phyloP scores from a whole-genome alignment of 75 land plant species.

The Isoetes taiwanensis region DNA sequence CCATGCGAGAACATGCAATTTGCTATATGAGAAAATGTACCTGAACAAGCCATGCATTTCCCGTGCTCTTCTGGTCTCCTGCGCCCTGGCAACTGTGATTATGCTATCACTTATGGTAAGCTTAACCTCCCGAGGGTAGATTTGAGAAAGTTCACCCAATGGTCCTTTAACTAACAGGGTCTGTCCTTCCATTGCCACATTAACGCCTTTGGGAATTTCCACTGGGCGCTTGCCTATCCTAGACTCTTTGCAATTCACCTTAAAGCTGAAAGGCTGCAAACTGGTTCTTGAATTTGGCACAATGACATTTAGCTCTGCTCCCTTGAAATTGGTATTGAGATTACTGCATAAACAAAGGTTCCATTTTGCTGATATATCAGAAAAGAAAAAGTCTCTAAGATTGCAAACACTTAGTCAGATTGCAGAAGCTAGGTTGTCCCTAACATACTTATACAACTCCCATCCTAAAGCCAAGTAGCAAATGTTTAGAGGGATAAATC shows the following conservation, averaged over 20 bases:
- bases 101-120: constrained; percentile 35
- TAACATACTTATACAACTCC: too few species aligned
- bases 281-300: too few species aligned
- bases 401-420: too few species aligned
- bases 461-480: too few species aligned
- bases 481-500: too few species aligned
- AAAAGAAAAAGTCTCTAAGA: too few species aligned
- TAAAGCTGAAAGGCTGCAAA: too few species aligned
- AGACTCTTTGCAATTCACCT: constrained; percentile 90
- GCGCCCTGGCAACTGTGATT: constrained; percentile 46
- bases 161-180: constrained; percentile 73
- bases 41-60: constrained; percentile 99
- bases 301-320: too few species aligned
- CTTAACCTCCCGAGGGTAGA: constrained; percentile 77
- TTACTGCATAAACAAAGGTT: too few species aligned
- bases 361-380: too few species aligned
- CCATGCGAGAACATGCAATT: background rate
- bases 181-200: constrained; percentile 53
- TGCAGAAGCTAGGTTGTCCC: too few species aligned
- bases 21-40: constrained; percentile 19
- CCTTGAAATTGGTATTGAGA: too few species aligned
- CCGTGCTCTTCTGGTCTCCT: constrained; percentile 66
- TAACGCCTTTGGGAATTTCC: constrained; percentile 66
- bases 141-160: constrained; percentile 65
- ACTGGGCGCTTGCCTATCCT: constrained; percentile 88